phyloP scores from a whole-genome alignment of 257 asterid species.

The Salvia miltiorrhiza region DNA sequence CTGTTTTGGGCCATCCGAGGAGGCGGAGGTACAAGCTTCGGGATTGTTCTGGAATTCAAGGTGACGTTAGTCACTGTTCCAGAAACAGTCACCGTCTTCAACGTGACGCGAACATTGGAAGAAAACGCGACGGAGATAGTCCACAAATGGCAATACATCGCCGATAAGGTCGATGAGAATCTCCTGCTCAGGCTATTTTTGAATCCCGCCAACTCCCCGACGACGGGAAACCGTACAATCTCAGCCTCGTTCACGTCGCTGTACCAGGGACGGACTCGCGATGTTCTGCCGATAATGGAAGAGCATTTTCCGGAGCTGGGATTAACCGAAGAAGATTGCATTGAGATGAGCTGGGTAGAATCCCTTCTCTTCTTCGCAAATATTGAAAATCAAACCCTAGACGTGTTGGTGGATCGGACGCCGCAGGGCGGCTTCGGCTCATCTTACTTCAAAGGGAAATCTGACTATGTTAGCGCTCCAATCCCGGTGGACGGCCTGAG shows the following conservation, averaged over 20 bases:
- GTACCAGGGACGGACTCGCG: slow-evolving; percentile 16
- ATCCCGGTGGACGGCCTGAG: slow-evolving; percentile 29
- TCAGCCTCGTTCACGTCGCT: neutral
- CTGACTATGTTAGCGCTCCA: slow-evolving; percentile 34
- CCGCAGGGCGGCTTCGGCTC: neutral
- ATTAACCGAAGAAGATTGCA: slow-evolving; percentile 19
- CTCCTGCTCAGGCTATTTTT: slow-evolving; percentile 28
- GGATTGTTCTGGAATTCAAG: slow-evolving; percentile 16
- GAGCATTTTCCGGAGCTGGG: slow-evolving; percentile 29
- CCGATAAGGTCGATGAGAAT: slow-evolving; percentile 36
- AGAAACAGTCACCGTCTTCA: slow-evolving; percentile 15
- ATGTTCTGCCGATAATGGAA: slow-evolving; percentile 14
- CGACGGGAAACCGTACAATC: slow-evolving; percentile 7
- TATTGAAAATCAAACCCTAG: neutral
- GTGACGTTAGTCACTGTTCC: slow-evolving; percentile 6
- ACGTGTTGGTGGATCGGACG: slow-evolving; percentile 13
- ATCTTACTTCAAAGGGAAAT: slow-evolving; percentile 35
- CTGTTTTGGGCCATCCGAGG: slow-evolving; percentile 20
- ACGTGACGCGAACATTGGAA: slow-evolving; percentile 3
- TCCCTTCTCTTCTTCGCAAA: slow-evolving; percentile 10
- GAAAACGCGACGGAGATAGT: slow-evolving; percentile 16
- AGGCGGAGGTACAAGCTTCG: slow-evolving; percentile 20
- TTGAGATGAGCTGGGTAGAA: slow-evolving; percentile 28
- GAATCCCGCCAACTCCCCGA: neutral
- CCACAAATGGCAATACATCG: slow-evolving; percentile 40